Evolutionary conservation across 106 monocot genomes (phyloP), one percentile per base, ranked within the genome.

Genomic region (Gastrodia elata): DNA sequence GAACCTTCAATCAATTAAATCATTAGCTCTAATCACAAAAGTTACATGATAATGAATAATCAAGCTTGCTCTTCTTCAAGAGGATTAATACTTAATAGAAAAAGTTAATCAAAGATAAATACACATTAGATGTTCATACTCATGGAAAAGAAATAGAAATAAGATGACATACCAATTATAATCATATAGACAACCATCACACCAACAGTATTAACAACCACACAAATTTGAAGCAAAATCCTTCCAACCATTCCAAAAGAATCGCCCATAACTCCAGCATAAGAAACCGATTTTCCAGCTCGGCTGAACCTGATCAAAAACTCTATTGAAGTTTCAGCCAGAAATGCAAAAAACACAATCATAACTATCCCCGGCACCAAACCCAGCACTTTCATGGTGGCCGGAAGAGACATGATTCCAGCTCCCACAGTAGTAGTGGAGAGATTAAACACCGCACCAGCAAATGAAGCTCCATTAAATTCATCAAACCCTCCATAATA

Each of bases 381-480:
- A 18, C 89, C 89, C 71, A 89, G 33, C 20, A 86, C 77, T 38
- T 84, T 86, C 86, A 89, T 89, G 35, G 86, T 89, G 71, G 81
- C 84, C 2, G 89, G 89, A 8, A 89, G 79, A 20, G 89, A 75
- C 89, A 89, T 89, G 65, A 89, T 89, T 38, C 89, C 89, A 7
- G 89, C 89, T 64, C 89, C 89, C 20, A 89, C 80, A 26, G 86
- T 82, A 20, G 82, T 86, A 6, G 89, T 89, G 6, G 89, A 89
- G 11, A 89, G 75, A 79, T 89, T 86, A 65, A 89, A 89, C 48
- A 89, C 89, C 2, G 84, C 86, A 7, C 86, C 89, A 1, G 75
- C 36, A 30, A 89, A 89, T 11, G 85, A 85, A 48, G 85, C 85
- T 20, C 89, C 85, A 73, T 78, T 83, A 57, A 89, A 74, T 73